A percentile compares a stretch with the other conserved stretches of the same genome.
These are phyloP conservation scores for Arthroderma sp. DNA, from an alignment of 2,329 filamentous ascomycete species.

Conservation along the genomic window DNA sequence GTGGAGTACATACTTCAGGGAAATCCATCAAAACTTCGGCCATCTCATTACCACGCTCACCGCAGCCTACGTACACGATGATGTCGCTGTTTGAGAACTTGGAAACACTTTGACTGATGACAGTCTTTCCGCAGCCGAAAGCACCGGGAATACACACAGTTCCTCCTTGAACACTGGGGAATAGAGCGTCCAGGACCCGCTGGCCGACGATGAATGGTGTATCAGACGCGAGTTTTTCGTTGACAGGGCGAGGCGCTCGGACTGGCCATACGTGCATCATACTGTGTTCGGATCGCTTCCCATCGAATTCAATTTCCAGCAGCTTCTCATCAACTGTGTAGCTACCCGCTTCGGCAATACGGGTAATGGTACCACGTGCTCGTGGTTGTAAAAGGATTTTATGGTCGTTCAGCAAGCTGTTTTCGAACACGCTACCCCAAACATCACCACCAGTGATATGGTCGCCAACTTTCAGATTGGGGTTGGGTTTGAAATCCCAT, in stretches of 20 bases:
- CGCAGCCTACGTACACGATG: slow-evolving; percentile 90
- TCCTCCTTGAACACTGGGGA: slow-evolving; percentile 91
- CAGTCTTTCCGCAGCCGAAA: slow-evolving; percentile 98
- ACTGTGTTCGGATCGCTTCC: slow-evolving; percentile 80
- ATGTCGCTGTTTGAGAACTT: slow-evolving; percentile 99
- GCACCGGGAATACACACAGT: slow-evolving; percentile 96
- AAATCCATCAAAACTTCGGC: slow-evolving; percentile 99
- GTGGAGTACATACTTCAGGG: slow-evolving; percentile 50
- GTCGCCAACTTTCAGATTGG: slow-evolving; percentile 79
- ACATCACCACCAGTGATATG: slow-evolving; percentile 94
- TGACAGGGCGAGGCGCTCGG: slow-evolving; percentile 82
- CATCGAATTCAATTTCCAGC: slow-evolving; percentile 92
- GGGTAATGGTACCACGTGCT: slow-evolving; percentile 81
- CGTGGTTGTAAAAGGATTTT: slow-evolving; percentile 85
- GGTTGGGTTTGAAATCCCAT: slow-evolving; percentile 80
- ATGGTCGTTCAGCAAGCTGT: slow-evolving; percentile 86
- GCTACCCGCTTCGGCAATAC: slow-evolving; percentile 74
- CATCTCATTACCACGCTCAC: slow-evolving; percentile 98
- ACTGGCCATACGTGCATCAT: slow-evolving; percentile 99
- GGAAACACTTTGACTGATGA: slow-evolving; percentile 95
- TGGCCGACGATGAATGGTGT: slow-evolving; percentile 93
- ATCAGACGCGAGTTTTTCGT: slow-evolving; percentile 80
- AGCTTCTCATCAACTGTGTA: slow-evolving; percentile 93
- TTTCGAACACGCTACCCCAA: slow-evolving; percentile 90
- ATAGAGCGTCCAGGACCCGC: slow-evolving; percentile 88